Evolutionary conservation across 306 rosid genomes (phyloP), one percentile per base, ranked within the genome.

Genomic region (Gillenia trifoliata): DNA sequence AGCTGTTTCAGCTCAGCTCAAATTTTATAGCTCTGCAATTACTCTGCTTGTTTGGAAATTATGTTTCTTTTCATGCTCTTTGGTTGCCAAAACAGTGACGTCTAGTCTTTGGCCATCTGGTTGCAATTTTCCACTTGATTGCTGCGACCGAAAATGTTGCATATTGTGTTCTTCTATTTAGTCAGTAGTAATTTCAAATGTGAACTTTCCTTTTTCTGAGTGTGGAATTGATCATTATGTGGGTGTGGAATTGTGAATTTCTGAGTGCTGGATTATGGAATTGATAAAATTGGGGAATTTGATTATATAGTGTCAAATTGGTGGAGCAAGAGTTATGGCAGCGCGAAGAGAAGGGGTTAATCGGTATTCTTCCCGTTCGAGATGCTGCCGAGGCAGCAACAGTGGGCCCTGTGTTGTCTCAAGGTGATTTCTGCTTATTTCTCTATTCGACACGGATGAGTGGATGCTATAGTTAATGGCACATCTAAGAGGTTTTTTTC

Each of bases 241-340:
- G 68, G 60, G 47, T 56, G 49, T 65, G 64, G 76, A 52, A 75
- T 67, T 69, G 61, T 30, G 64, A 43, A 25, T 30, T 72, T 16
- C 25, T 62, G 57, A 38, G 49, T 60, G 36, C 72, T 68, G 64
- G 70, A 33, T 40, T 60, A 60, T 11, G 66, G 17, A 33, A 38
- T 26, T 25, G 54, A 72, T 17, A 40, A 33, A 55, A 41, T 8
- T 40, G 52, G 20, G 25, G 31, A 40, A 3, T 71, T 9, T 73
- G 20, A 55, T 77, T 73, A 68, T 75, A 75, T 75, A 94, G 98
- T 79, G 98, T 94, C 60, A 94, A 91, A 77, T 80, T 94, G 88
- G 98, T 94, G 87, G 98, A 94, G 83, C 97, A 94, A 85, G 98
- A 94, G 83, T 87, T 94, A 17, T 94, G 98, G 98, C 98, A 94